Base-by-base conservation (phyloP, 768 basidiomycete genomes). In the Inosperma sp. region DNA sequence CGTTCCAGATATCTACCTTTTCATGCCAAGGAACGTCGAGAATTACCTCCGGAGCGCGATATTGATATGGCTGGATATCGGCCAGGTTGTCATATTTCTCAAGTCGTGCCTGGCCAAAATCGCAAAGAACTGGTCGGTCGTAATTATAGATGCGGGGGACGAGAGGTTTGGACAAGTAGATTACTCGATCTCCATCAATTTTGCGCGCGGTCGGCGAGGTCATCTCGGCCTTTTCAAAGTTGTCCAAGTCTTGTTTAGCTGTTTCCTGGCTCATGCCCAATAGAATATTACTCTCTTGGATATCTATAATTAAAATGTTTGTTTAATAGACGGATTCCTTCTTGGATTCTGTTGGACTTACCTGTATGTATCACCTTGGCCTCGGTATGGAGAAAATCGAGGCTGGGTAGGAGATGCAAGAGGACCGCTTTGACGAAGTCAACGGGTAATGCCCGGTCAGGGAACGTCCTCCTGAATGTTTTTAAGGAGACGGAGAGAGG, bases 21-120 rank as follows among this genome's bases (percentile, higher is more conserved):
- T 55, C 10, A 36, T 30, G 16, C 54, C 51, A 58, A 17, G 52
- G 54, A 7, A 56, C 45, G n/a, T 53, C 26, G 17, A 56, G 37
- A 17, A 53, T 53, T 29, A 59, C 57, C 37, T 59, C 57, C 2
- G 57, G 57, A 7, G 57, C 41, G 13, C 57, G 35, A 36, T 53
- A 58, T 4, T n/a, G 13, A n/a, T 31, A 8, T 8, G 37, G 37
- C 17, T 39, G 37, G n/a, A 39, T 21, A 39, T 39, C 37, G 5
- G 14, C 35, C 8, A 12, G 12, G 31, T 53, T 13, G 1, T 43
- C 31, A 7, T 50, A 6, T 25, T 56, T 26, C 3, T 48, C 54
- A 17, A 29, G 45, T 4, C 17, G 22, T n/a, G 51, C 27, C 10
- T 31, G 33, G 17, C 57, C 54, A 40, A 58, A 59, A 36, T 59